Conservation (phyloP, 345 rosid genomes). For the Cardiospermum halicacabum region DNA sequence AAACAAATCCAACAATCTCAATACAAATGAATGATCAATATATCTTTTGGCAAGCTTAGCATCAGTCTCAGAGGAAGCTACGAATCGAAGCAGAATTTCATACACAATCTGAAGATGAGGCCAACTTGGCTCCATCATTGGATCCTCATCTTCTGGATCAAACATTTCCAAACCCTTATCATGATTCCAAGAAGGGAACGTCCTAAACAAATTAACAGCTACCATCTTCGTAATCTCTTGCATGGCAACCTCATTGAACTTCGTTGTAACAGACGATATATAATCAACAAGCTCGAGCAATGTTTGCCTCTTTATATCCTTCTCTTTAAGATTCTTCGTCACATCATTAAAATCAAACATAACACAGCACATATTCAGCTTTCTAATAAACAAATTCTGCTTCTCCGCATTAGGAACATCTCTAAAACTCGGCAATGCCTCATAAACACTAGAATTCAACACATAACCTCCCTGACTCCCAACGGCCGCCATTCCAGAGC, state of each 20-base stretch:
- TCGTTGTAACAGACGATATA: constrained; percentile 36
- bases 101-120: constrained; percentile 67
- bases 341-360: constrained; percentile 67
- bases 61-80: constrained; percentile 55
- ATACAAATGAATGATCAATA: constrained; percentile 56
- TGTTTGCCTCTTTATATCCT: constrained; percentile 74
- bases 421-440: constrained; percentile 61
- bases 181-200: constrained; percentile 38
- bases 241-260: constrained; percentile 55
- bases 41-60: constrained; percentile 64
- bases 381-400: constrained; percentile 58
- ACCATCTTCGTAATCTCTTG: constrained; percentile 51
- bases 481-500: constrained; percentile 8
- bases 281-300: constrained; percentile 74
- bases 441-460: constrained; percentile 39
- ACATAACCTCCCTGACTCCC: constrained; percentile 29
- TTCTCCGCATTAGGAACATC: constrained; percentile 64
- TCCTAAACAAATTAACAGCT: constrained; percentile 48
- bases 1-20: constrained; percentile 55
- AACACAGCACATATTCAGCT: constrained; percentile 56
- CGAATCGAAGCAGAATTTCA: constrained; percentile 55
- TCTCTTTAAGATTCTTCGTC: constrained; percentile 60
- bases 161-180: constrained; percentile 43
- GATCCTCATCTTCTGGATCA: constrained; percentile 61
- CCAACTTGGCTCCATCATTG: constrained; percentile 53